Evolutionary conservation across 345 rosid species (phyloP).

Genomic region (Triadica sebifera): DNA sequence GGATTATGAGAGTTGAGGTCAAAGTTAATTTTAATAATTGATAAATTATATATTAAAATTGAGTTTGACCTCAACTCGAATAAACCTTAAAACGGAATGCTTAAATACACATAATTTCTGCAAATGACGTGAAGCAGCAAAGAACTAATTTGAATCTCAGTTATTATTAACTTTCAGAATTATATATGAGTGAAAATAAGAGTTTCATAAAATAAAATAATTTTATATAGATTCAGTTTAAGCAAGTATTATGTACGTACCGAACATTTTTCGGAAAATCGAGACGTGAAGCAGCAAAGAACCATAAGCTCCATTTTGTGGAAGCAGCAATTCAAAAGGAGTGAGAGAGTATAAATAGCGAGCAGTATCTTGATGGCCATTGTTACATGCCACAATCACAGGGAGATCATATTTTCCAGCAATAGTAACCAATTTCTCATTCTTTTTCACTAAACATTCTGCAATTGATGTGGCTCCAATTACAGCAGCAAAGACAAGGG

Average conservation of each 20-base stretch:
- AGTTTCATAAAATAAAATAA: no score
- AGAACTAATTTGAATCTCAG: no score
- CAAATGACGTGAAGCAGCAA: no score
- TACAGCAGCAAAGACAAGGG: neutral
- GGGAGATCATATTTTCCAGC: neutral
- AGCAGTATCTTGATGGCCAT: conserved; percentile 3
- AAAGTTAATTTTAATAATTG: no score
- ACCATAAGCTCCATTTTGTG: neutral
- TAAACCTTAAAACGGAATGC: no score
- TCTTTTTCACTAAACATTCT: neutral
- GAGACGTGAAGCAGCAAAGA: neutral
- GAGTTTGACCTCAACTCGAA: no score
- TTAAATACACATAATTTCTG: no score
- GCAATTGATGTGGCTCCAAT: neutral
- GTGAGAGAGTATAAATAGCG: neutral
- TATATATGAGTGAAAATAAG: no score
- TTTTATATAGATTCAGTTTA: no score
- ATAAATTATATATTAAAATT: no score
- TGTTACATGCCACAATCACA: neutral
- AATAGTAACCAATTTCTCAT: neutral
- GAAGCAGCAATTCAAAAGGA: neutral
- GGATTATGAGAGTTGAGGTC: no score
- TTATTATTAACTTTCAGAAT: no score
- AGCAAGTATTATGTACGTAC: neutral
- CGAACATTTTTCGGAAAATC: neutral